These are phyloP conservation scores for Macrolepiota fuliginosa DNA, from an alignment of 768 basidiomycete genomes.

Conservation along the genomic window DNA sequence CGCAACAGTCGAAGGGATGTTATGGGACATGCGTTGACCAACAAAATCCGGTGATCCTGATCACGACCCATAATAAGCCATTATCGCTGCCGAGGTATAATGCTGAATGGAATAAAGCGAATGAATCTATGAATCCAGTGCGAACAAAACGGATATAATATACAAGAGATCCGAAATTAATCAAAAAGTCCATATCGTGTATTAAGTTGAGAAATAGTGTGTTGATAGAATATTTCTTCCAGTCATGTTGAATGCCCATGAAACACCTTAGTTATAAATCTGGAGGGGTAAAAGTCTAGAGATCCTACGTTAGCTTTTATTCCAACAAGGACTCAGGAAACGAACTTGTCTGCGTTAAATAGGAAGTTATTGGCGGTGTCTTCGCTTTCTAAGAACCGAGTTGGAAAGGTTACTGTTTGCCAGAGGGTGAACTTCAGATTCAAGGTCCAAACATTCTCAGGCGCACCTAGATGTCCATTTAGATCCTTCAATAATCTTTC, in stretches of 20 bases:
- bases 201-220: not conserved
- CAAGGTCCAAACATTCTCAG: not conserved
- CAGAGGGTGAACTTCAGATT: constrained; percentile 5
- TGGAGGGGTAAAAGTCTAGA: constrained; percentile 66
- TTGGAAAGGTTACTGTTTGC: constrained; percentile 73
- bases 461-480: constrained; percentile 83
- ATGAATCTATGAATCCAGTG: not conserved
- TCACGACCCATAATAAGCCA: not conserved
- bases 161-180: not conserved
- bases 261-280: constrained; percentile 59
- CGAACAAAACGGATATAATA: not conserved
- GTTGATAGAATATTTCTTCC: not conserved
- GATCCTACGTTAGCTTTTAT: not conserved
- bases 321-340: not conserved
- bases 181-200: not conserved
- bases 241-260: not conserved
- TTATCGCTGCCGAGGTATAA: not conserved
- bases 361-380: constrained; percentile 90
- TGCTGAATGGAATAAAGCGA: not conserved
- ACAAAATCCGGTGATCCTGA: not conserved
- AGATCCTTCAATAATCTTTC: constrained; percentile 73
- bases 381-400: constrained; percentile 89
- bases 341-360: constrained; percentile 82
- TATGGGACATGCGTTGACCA: not conserved
- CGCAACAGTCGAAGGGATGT: not conserved